A percentile compares a stretch with the other conserved stretches of the same genome.
phyloP scores from a whole-genome alignment of 225 moss, liverwort and hornwort species.

The Physcomitrium patens region DNA sequence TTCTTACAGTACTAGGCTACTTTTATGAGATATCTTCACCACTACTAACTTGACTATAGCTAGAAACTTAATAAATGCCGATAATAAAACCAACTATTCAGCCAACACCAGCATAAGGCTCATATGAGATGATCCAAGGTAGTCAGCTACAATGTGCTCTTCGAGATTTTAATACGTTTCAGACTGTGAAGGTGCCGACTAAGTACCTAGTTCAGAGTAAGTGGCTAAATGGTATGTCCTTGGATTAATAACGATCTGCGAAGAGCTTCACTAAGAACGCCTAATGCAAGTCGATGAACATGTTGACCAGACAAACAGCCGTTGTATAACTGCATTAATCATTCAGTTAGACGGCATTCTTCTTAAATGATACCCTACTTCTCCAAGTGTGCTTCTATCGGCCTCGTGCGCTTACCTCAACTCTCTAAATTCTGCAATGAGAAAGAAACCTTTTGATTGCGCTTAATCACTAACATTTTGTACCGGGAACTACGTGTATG shows the following conservation, averaged over 20 bases:
- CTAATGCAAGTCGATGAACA: conserved; percentile 8
- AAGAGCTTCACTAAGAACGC: conserved; percentile 20
- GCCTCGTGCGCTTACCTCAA: not conserved
- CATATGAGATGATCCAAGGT: conserved; percentile 25
- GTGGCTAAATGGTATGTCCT: not conserved
- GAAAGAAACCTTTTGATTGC: conserved; percentile 10
- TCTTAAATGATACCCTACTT: conserved; percentile 3
- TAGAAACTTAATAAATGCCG: conserved; percentile 25
- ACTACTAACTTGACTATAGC: conserved; percentile 11
- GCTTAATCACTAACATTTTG: conserved; percentile 23
- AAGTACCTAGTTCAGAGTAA: conserved; percentile 8
- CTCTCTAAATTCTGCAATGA: conserved; percentile 19
- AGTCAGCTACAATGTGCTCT: conserved; percentile 13
- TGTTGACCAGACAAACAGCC: conserved; percentile 10
- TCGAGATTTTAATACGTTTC: conserved; percentile 6
- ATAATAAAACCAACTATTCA: conserved; percentile 17
- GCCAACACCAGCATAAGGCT: conserved; percentile 16
- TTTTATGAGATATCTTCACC: conserved; percentile 9
- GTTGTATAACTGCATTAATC: conserved; percentile 15
- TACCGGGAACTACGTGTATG: conserved; percentile 12
- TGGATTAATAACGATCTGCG: not conserved
- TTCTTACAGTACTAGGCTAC: conserved; percentile 18
- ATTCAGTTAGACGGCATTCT: conserved; percentile 11
- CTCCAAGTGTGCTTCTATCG: too few relatives aligned
- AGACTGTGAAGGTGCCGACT: conserved; percentile 15